phyloP scores from a whole-genome alignment of 257 asterid genomes.

The Cynanchum wilfordii region DNA sequence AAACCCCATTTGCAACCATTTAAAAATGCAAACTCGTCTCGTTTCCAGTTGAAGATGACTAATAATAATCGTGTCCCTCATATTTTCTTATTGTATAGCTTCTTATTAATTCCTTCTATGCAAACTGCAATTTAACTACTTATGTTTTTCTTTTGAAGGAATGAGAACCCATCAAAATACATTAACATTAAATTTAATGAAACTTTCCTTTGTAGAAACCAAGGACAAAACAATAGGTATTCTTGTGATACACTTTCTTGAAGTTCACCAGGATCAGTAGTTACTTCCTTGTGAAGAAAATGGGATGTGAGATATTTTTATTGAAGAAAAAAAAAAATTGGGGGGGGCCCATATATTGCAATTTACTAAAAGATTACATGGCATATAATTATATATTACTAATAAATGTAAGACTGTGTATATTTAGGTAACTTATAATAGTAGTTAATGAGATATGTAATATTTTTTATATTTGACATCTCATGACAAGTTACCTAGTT shows the following conservation, averaged over 20 bases:
- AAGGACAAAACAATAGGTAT: not conserved
- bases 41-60: slow-evolving; percentile 9
- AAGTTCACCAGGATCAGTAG: not conserved
- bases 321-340: not conserved
- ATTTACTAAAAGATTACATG: too few species aligned
- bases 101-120: too few species aligned
- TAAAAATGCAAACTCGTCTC: slow-evolving; percentile 22
- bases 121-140: not conserved
- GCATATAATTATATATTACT: too few species aligned
- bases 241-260: not conserved
- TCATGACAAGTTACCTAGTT: too few species aligned
- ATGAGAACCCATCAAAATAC: not conserved
- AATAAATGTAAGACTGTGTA: too few species aligned
- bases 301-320: not conserved
- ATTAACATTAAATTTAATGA: not conserved
- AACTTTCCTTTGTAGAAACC: not conserved
- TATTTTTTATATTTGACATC: too few species aligned
- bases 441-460: too few species aligned
- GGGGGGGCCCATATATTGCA: too few species aligned
- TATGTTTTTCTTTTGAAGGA: too few species aligned
- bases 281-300: not conserved
- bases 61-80: slow-evolving; percentile 13
- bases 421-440: too few species aligned
- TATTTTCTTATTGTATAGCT: slow-evolving; percentile 1
- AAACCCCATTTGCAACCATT: slow-evolving; percentile 16